These are phyloP conservation scores for Alternaria incomplexa DNA, from an alignment of 2,329 filamentous ascomycete genomes.

Conservation along the genomic window DNA sequence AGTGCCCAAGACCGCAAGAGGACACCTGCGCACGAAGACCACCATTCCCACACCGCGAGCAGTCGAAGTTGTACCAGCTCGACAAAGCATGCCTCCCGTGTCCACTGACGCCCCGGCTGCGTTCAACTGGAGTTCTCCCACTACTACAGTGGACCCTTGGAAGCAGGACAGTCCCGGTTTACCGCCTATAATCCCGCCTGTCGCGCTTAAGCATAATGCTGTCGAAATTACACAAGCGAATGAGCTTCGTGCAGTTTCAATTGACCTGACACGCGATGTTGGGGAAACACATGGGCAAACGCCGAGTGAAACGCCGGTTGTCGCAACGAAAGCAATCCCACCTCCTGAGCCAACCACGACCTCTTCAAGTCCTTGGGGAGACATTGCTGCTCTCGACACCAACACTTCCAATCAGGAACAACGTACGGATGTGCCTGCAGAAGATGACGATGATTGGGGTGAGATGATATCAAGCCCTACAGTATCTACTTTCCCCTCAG, in stretches of 20 bases:
- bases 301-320: conserved; percentile 24
- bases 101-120: conserved; percentile 31
- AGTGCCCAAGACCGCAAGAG: conserved; percentile 17
- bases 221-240: conserved; percentile 24
- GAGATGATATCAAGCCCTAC: conserved; percentile 49
- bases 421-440: conserved; percentile 4
- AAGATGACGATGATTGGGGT: conserved; percentile 48
- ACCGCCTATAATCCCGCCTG: conserved; percentile 25
- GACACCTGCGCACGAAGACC: conserved; percentile 34
- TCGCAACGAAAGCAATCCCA: conserved; percentile 20
- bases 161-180: conserved; percentile 19
- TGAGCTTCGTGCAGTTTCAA: conserved; percentile 24
- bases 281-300: conserved; percentile 22
- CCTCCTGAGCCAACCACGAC: conserved; percentile 11
- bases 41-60: conserved; percentile 23
- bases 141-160: conserved; percentile 26
- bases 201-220: conserved; percentile 19
- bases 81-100: conserved; percentile 28
- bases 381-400: conserved; percentile 21
- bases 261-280: conserved; percentile 2
- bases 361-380: conserved; percentile 23
- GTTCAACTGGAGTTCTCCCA: conserved; percentile 46
- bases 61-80: conserved; percentile 16
- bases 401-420: conserved; percentile 6
- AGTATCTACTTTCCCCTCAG: conserved; percentile 25